A percentile compares a stretch with the other conserved stretches of the same genome.
Conservation (phyloP, 306 rosid genomes). For the Lathyrus aphaca region DNA sequence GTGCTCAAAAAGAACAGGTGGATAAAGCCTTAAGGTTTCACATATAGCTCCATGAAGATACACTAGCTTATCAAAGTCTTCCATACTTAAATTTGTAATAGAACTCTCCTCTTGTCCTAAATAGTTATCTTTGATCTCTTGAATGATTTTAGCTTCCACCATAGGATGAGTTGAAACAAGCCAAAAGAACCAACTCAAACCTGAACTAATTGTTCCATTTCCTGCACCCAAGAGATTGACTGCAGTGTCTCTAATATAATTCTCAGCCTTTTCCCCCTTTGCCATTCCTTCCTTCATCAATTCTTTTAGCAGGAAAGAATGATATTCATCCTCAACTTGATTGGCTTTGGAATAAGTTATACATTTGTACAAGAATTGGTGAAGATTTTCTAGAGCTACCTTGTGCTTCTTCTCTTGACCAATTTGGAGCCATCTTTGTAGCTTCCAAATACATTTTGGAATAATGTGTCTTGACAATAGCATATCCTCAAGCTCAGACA, state of each 20-base stretch:
- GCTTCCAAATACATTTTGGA: neutral
- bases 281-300: neutral
- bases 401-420: neutral
- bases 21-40: conserved; percentile 36
- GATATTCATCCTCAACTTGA: neutral
- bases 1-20: conserved; percentile 12
- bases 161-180: conserved; percentile 23
- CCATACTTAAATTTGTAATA: neutral
- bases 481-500: neutral
- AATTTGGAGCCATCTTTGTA: conserved; percentile 1
- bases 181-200: conserved; percentile 36
- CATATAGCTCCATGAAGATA: conserved; percentile 37
- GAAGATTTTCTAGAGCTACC: neutral
- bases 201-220: neutral
- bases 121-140: conserved; percentile 16
- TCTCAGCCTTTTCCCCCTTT: too few species aligned
- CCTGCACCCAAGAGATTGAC: neutral
- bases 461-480: neutral
- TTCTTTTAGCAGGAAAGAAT: neutral
- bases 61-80: neutral
- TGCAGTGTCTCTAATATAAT: conserved; percentile 14
- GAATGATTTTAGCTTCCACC: conserved; percentile 33
- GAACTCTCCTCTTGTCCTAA: neutral
- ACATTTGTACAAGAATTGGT: neutral
- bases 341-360: neutral